Evolutionary conservation across 164 flowering plant species (phyloP).

Genomic region (Brasenia schreberi): DNA sequence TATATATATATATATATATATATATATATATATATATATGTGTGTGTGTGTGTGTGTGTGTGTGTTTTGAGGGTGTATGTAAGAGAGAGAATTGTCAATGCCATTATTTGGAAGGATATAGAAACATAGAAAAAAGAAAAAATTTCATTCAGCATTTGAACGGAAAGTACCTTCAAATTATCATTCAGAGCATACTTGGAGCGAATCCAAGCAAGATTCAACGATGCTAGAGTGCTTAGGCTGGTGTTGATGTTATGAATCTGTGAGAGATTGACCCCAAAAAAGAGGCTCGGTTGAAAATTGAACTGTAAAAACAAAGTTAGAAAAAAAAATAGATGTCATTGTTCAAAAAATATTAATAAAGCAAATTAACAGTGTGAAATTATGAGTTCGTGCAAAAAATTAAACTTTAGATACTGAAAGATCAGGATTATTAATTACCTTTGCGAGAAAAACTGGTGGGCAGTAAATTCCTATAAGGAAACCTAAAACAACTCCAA

Average conservation of each 20-base stretch:
- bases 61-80: too few species aligned
- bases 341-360: background rate
- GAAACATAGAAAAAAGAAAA: too few species aligned
- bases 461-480: constrained; percentile 75
- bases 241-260: background rate
- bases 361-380: background rate
- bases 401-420: background rate
- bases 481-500: constrained; percentile 76
- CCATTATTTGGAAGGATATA: too few species aligned
- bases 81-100: too few species aligned
- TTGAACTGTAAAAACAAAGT: constrained; percentile 37
- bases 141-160: too few species aligned
- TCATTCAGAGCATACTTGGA: constrained; percentile 14
- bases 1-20: too few species aligned
- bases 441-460: constrained; percentile 51
- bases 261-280: constrained; percentile 34
- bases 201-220: constrained; percentile 13
- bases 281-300: constrained; percentile 43
- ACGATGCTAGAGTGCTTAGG: constrained; percentile 14
- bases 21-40: too few species aligned
- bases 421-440: constrained; percentile 7
- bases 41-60: too few species aligned
- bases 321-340: background rate
- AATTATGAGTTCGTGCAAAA: background rate
- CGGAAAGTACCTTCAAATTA: constrained; percentile 23